Evolutionary conservation across 306 rosid species (phyloP), one percentile per base, ranked within the genome.

Genomic region (Acacia acuminata): DNA sequence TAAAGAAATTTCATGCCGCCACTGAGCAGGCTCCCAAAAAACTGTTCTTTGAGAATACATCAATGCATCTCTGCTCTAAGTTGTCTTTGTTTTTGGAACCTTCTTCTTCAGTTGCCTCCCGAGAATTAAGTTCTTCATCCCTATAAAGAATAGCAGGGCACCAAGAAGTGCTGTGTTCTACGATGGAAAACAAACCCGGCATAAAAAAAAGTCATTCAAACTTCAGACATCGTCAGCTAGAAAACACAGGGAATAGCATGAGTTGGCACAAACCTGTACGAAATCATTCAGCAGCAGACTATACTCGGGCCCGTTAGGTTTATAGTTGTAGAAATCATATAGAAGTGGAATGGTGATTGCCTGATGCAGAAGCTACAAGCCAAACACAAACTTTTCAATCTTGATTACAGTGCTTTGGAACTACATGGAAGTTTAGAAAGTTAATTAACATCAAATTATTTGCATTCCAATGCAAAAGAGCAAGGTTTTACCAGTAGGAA

Each of bases 291-390:
- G 83, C 72, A 92, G 88, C 30, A 84, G 75, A 75, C 70, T 77
- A 45, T 85, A 88, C 30, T 80, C 67, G 10, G 87, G 86, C 25
- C 67, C 76, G 51, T 83, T 84, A 8, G 89, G 90, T 45, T 79
- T 83, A 30, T 82, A 90, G 87, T 92, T 95, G 89, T 91, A 95
- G 94, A 95, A 93, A 82, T 95, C 97, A 64, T 87, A 90, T 53
- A 93, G 87, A 81, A 95, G 48, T 25, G 98, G 97, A 75, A 94
- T 79, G 84, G 89, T 77, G 27, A 92, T n/a, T 4, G 71, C 91
- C 90, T 87, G 82, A 78, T 89, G 80, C 51, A 88, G 77, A 82
- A 92, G 91, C 99, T 95, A 71, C 83, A 55, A 70, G 58, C 12
- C 38, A 70, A 76, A 76, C 75, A 58, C 43, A 48, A 70, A 77